Evolutionary conservation across 148 eudicot species (phyloP).

Genomic region (Oxyria digyna): DNA sequence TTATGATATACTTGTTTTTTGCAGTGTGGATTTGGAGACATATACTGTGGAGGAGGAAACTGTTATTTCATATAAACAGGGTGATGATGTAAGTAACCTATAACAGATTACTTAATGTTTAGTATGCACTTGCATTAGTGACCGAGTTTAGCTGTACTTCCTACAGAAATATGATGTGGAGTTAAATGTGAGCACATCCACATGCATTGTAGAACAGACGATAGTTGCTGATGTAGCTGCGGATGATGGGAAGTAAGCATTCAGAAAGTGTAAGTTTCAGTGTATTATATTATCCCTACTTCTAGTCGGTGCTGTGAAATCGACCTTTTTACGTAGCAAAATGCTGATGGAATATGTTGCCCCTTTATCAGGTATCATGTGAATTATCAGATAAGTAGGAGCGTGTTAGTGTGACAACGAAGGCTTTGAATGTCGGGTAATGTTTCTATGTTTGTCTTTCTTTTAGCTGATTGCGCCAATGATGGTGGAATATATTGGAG

Average conservation of each 20-base stretch:
- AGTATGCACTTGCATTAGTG: neutral
- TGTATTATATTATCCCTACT: neutral
- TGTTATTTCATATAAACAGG: constrained; percentile 9
- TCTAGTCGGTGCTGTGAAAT: neutral
- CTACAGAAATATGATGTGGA: constrained; percentile 4
- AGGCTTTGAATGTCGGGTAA: neutral
- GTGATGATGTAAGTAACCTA: constrained; percentile 1
- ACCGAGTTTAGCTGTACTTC: neutral
- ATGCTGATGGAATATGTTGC: neutral
- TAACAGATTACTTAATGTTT: neutral
- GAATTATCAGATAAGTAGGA: neutral
- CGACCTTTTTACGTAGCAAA: neutral
- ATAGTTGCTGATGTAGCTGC: neutral
- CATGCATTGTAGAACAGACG: neutral
- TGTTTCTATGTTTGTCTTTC: neutral
- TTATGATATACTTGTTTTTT: neutral
- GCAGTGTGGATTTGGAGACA: constrained; percentile 1
- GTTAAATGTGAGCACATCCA: neutral
- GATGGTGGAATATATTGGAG: neutral
- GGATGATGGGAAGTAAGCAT: neutral
- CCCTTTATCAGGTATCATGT: neutral
- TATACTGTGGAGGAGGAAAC: constrained; percentile 9
- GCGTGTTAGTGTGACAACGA: neutral
- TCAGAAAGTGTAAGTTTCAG: neutral
- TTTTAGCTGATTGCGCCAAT: neutral